phyloP scores from a whole-genome alignment of 2,329 filamentous ascomycete species.

The Hortaea sp. region DNA sequence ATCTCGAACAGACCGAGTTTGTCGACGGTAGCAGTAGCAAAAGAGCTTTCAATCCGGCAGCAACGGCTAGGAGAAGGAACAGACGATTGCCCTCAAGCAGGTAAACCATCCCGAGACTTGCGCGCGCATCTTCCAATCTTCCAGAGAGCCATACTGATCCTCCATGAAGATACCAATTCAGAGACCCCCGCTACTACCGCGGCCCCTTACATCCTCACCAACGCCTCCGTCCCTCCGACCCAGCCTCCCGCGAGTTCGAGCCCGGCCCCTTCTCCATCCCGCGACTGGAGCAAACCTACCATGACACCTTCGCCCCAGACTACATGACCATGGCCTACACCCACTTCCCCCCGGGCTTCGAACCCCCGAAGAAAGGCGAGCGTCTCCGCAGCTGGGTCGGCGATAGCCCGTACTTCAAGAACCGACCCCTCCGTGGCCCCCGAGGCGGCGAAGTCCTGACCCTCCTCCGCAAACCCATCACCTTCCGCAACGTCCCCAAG shows the following conservation, averaged over 20 bases:
- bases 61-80: conserved; percentile 32
- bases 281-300: conserved; percentile 80
- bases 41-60: conserved; percentile 34
- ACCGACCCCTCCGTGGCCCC: conserved; percentile 73
- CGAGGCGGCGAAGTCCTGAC: conserved; percentile 65
- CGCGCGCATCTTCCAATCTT: not conserved
- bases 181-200: conserved; percentile 87
- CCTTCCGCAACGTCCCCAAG: conserved; percentile 76
- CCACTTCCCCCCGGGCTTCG: conserved; percentile 71
- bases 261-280: conserved; percentile 86
- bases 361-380: conserved; percentile 46
- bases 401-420: conserved; percentile 88
- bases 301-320: conserved; percentile 76
- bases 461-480: conserved; percentile 56
- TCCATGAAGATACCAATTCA: conserved; percentile 75
- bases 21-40: conserved; percentile 9
- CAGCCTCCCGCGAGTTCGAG: conserved; percentile 74
- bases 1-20: conserved; percentile 33
- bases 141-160: not conserved
- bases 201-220: conserved; percentile 89
- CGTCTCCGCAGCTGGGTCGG: conserved; percentile 79
- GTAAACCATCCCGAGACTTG: conserved; percentile 23
- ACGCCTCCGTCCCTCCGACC: conserved; percentile 76
- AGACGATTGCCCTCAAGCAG: conserved; percentile 43
- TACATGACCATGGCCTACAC: conserved; percentile 81